These are phyloP conservation scores for Acer yangbiense DNA, from an alignment of 345 rosid species.

Conservation along the genomic window DNA sequence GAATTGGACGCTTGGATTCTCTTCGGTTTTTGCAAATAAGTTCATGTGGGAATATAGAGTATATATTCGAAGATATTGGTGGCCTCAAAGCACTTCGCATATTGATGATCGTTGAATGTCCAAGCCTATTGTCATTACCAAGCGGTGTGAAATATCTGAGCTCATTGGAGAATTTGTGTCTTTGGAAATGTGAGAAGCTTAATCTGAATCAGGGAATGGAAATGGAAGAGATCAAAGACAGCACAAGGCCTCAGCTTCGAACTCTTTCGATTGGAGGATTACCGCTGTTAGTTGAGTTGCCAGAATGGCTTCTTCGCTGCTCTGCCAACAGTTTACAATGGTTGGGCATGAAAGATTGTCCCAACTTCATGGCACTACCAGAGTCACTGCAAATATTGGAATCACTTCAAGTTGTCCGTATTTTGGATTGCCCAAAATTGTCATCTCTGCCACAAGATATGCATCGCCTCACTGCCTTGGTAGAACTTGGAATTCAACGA, in stretches of 20 bases:
- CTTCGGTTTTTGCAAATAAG: neutral
- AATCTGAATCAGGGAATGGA: neutral
- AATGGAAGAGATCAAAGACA: neutral
- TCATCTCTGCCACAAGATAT: slow-evolving; percentile 17
- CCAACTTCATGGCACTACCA: slow-evolving; percentile 19
- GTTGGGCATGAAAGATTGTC: slow-evolving; percentile 5
- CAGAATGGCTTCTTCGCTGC: slow-evolving; percentile 31
- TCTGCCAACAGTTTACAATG: slow-evolving; percentile 16
- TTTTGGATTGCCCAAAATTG: slow-evolving; percentile 19
- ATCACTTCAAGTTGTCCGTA: slow-evolving; percentile 16
- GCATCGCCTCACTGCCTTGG: slow-evolving; percentile 17
- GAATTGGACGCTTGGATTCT: neutral
- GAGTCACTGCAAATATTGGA: slow-evolving; percentile 13
- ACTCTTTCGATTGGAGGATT: slow-evolving; percentile 4
- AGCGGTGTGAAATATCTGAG: slow-evolving; percentile 1
- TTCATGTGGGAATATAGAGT: neutral
- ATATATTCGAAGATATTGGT: slow-evolving; percentile 19
- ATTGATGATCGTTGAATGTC: slow-evolving; percentile 6
- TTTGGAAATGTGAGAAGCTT: slow-evolving; percentile 19
- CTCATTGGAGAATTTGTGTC: slow-evolving; percentile 18
- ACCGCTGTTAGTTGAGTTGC: slow-evolving; percentile 21
- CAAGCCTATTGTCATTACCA: slow-evolving; percentile 24
- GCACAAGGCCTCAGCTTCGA: slow-evolving; percentile 13
- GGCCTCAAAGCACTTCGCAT: slow-evolving; percentile 20
- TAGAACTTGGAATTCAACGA: slow-evolving; percentile 14